These are phyloP conservation scores for Ustilago cynodontis DNA, from an alignment of 1,284 basidiomycete genomes.

Conservation along the genomic window DNA sequence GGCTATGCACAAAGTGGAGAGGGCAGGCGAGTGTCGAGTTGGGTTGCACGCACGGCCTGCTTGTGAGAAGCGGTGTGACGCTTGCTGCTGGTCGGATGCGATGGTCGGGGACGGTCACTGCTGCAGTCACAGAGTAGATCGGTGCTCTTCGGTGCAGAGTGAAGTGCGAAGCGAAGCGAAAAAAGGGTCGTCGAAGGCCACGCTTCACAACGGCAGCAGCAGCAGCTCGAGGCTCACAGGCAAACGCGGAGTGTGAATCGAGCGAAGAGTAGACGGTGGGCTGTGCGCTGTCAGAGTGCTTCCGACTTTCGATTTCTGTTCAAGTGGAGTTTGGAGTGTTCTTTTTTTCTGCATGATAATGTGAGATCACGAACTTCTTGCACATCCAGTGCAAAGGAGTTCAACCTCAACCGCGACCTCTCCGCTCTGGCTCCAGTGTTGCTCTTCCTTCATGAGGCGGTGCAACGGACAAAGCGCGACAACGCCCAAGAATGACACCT, in stretches of 20 bases:
- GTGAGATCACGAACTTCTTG: neutral
- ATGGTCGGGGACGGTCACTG: conserved; percentile 1
- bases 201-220: neutral
- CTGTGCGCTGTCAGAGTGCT: conserved; percentile 12
- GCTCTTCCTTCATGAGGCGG: neutral
- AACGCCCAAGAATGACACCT: neutral
- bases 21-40: neutral
- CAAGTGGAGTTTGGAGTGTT: neutral
- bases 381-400: no score
- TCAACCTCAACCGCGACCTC: neutral
- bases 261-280: no score
- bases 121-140: conserved; percentile 14
- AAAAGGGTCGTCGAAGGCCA: neutral
- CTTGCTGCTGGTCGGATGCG: conserved; percentile 2
- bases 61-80: conserved; percentile 12
- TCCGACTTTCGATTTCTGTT: neutral
- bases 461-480: conserved; percentile 5
- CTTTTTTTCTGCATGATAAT: neutral
- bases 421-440: no score
- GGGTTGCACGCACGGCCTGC: no score
- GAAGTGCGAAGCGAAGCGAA: conserved; percentile 7
- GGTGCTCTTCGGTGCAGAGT: conserved; percentile 21
- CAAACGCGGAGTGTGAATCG: conserved; percentile 3
- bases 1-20: neutral
- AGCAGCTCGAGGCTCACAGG: neutral